A percentile compares a stretch with the other conserved stretches of the same genome.
These are phyloP conservation scores for Candida broadrunensis DNA, from an alignment of 805 yeast genomes.

Conservation along the genomic window DNA sequence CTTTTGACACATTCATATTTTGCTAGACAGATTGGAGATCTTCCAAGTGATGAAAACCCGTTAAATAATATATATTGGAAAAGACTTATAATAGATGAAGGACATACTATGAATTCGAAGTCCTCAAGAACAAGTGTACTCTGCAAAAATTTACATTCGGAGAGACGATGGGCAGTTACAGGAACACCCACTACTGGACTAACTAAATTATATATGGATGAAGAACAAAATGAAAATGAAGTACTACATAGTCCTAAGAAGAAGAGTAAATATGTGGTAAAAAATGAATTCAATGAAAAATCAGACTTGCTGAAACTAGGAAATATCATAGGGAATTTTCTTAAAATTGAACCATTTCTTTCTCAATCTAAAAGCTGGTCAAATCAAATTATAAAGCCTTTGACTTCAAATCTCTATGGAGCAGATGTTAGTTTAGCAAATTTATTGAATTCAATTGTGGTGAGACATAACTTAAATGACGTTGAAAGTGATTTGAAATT, in stretches of 20 bases:
- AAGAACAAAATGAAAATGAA: conserved; percentile 15
- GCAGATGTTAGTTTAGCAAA: conserved; percentile 39
- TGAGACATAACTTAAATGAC: conserved; percentile 55
- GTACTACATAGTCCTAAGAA: conserved; percentile 10
- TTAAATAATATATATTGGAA: conserved; percentile 58
- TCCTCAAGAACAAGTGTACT: conserved; percentile 47
- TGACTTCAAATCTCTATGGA: conserved; percentile 36
- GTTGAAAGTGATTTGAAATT: conserved; percentile 53
- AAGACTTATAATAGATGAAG: conserved; percentile 71
- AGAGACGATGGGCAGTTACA: conserved; percentile 70
- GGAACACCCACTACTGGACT: conserved; percentile 77
- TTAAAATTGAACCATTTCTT: conserved; percentile 58
- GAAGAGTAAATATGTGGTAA: conserved; percentile 41
- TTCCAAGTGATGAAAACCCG: conserved; percentile 22
- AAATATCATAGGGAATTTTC: conserved; percentile 46
- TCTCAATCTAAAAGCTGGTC: conserved; percentile 48
- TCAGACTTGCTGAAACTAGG: conserved; percentile 58
- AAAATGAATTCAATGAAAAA: conserved; percentile 46
- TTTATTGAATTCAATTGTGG: conserved; percentile 46
- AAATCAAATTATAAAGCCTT: conserved; percentile 45
- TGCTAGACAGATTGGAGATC: conserved; percentile 33
- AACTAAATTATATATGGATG: conserved; percentile 53
- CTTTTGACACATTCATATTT: conserved; percentile 48
- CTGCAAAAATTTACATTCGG: conserved; percentile 49
- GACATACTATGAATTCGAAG: conserved; percentile 60